Conservation (phyloP, 192 early-diverging fungal genomes). For the Gonapodya prolifera region DNA sequence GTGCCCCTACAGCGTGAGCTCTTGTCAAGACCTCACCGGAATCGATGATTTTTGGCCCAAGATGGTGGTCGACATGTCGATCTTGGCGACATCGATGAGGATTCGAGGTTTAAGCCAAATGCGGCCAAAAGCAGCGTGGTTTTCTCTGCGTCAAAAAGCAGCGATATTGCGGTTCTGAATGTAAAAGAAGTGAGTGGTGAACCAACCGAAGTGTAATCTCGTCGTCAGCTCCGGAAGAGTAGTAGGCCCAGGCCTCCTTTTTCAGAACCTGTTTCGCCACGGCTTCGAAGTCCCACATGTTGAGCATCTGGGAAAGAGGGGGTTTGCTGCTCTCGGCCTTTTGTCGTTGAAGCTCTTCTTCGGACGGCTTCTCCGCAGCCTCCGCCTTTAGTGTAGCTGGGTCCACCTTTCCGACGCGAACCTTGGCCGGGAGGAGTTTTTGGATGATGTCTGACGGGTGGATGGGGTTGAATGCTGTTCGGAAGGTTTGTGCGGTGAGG, state of each 20-base stretch:
- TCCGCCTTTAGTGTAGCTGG: constrained; percentile 12
- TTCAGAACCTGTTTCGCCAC: constrained; percentile 40
- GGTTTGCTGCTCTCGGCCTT: constrained; percentile 29
- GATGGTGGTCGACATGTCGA: constrained; percentile 25
- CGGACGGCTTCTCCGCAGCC: constrained; percentile 15
- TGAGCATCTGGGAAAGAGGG: constrained; percentile 40
- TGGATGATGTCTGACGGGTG: constrained; percentile 56
- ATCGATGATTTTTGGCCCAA: constrained; percentile 17
- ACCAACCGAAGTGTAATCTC: constrained; percentile 52
- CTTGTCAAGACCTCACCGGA: constrained; percentile 18
- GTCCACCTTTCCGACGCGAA: constrained; percentile 41
- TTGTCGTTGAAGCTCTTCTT: constrained; percentile 19
- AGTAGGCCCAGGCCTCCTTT: constrained; percentile 69
- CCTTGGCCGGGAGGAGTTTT: constrained; percentile 28
- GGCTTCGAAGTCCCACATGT: constrained; percentile 59
- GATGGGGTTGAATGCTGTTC: constrained; percentile 44
- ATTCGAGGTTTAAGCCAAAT: constrained; percentile 48
- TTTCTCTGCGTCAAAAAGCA: constrained; percentile 28
- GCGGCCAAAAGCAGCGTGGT: constrained; percentile 61
- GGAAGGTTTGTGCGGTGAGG: constrained; percentile 31
- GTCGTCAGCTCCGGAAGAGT: constrained; percentile 67
- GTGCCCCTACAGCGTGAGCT: too few species aligned
- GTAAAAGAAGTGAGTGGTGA: background rate
- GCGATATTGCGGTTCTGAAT: background rate
- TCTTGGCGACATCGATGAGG: constrained; percentile 28